These are phyloP conservation scores for Rheum nobile DNA, from an alignment of 148 eudicot genomes.

Conservation along the genomic window DNA sequence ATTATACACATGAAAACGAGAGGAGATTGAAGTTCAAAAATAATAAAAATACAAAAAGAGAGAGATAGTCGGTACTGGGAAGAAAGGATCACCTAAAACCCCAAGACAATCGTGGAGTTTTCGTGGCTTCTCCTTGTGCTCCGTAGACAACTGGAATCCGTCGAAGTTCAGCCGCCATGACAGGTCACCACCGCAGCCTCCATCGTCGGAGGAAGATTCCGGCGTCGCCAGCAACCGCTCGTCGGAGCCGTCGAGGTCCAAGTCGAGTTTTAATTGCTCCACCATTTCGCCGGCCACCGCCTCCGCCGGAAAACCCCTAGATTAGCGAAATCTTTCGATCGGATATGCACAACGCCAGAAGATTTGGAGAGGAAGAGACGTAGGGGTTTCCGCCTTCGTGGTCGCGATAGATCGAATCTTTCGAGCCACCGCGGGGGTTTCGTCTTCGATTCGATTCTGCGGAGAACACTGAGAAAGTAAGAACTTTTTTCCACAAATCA, in stretches of 20 bases:
- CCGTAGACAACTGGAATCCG: constrained; percentile 27
- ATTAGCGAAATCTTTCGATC: neutral
- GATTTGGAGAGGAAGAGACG: neutral
- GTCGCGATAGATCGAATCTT: neutral
- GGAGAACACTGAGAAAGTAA: neutral
- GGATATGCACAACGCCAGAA: neutral
- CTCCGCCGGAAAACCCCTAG: neutral
- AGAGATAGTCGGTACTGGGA: neutral
- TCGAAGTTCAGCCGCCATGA: constrained; percentile 74
- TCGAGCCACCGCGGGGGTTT: neutral
- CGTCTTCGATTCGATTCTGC: neutral
- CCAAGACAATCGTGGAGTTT: constrained; percentile 65
- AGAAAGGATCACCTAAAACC: constrained; percentile 29
- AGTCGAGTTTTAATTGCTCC: constrained; percentile 18
- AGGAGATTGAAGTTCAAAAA: neutral
- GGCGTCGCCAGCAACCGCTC: constrained; percentile 25
- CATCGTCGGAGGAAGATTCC: constrained; percentile 14
- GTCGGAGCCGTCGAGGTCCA: constrained; percentile 27
- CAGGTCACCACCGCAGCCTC: constrained; percentile 12
- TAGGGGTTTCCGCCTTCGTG: neutral
- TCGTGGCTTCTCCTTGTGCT: constrained; percentile 48
- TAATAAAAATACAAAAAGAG: neutral
- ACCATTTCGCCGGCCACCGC: constrained; percentile 24
- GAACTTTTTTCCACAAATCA: neutral
- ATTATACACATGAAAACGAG: neutral